Evolutionary conservation across 805 yeast species (phyloP), one percentile per base, ranked within the genome.

Genomic region (Wickerhamia fluorescens): DNA sequence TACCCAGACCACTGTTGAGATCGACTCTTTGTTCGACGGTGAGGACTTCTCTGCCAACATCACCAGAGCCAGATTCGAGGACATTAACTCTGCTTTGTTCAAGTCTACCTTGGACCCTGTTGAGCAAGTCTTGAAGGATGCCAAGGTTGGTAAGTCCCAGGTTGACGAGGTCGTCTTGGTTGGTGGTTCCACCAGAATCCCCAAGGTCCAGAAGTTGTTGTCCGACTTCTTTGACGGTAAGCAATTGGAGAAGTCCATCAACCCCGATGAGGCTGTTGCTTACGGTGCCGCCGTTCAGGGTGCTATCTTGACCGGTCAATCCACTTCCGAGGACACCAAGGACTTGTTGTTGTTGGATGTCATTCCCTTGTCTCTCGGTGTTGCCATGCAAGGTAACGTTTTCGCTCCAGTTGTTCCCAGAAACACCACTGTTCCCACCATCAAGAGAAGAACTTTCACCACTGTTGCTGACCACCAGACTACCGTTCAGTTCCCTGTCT

Each of bases 131-230:
- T 54, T 63, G 48, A 63, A 62, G 53, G 70, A 63, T 42, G 62
- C 70, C 41, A 61, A 61, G 55, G 45, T 61, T 37, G 35, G 53
- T 37, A 63, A 62, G 56, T 25, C 61, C 40, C 36, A 40, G 28
- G 70, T 63, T 44, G 68, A 62, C 45, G 70, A 63, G 54, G 68
- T 63, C 44, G 70, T 63, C 51, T 55, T 63, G 42, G 70, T 63
- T 38, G 70, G 70, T 60, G 70, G 70, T 58, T 63, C 70, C 42
- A 63, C 70, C 58, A 63, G 70, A 62, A 62, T 63, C 56, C 70
- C 70, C 55, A 63, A 63, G 58, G 62, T 63, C 51, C 70, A 63
- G 49, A 63, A 63, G 53, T 61, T 63, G 53, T 61, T 63, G 51
- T 62, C 68, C 39, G 70, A 62, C 57, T 63, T 61, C 63, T 63